A percentile compares a stretch with the other conserved stretches of the same genome.
phyloP scores from a whole-genome alignment of 1,284 basidiomycete species.

The Trametes polyzona region DNA sequence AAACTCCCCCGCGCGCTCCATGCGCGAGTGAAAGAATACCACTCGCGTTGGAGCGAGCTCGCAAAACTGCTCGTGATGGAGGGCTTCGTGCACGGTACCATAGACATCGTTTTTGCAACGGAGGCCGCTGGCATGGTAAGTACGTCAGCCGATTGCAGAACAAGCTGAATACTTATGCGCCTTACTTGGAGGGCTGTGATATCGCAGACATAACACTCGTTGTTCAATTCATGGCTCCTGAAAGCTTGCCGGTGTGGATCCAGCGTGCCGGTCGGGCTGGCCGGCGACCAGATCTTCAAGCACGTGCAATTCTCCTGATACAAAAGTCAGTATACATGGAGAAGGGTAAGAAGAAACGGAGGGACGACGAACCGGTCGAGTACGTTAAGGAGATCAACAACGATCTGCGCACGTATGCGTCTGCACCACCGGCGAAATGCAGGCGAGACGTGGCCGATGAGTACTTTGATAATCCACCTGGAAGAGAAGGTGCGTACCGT shows the following conservation, averaged over 20 bases:
- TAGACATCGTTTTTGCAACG: constrained; percentile 17
- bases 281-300: constrained; percentile 10
- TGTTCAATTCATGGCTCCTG: constrained; percentile 22
- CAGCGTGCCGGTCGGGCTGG: constrained; percentile 27
- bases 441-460: constrained; percentile 8
- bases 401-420: neutral
- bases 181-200: constrained; percentile 22
- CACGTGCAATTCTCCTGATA: constrained; percentile 18
- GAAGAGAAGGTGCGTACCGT: neutral
- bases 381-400: constrained; percentile 5
- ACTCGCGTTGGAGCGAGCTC: constrained; percentile 26
- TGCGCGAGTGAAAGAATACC: neutral
- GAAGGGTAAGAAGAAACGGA: neutral
- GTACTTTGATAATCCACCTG: constrained; percentile 18
- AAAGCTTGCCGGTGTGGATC: constrained; percentile 22
- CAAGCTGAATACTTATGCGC: neutral
- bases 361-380: neutral
- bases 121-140: constrained; percentile 28
- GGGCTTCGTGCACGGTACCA: constrained; percentile 1
- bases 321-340: constrained; percentile 21
- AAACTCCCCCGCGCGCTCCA: neutral
- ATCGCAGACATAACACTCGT: constrained; percentile 23
- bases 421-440: neutral
- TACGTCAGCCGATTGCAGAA: too few species aligned
- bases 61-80: constrained; percentile 6